phyloP scores from a whole-genome alignment of 148 eudicot species.

The Diospyros lotus region DNA sequence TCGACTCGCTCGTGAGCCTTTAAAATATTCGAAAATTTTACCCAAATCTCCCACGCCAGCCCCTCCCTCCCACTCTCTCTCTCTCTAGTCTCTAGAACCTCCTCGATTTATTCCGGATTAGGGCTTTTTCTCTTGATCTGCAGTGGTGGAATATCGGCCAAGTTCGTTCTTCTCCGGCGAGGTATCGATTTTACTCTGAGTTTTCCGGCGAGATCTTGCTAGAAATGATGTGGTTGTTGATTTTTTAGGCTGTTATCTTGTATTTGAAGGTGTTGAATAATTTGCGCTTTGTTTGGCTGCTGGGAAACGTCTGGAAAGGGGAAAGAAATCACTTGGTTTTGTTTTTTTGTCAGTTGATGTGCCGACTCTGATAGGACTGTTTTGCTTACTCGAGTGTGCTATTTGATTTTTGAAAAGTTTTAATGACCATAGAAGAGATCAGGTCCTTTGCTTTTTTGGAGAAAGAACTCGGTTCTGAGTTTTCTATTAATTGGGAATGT shows the following conservation, averaged over 20 bases:
- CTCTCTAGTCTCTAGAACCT: conserved; percentile 18
- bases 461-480: no score
- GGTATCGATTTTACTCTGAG: conserved; percentile 28
- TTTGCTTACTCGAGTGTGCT: no score
- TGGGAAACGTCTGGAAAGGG: conserved; percentile 10
- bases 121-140: conserved; percentile 26
- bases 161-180: conserved; percentile 13
- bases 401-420: no score
- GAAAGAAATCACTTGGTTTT: not conserved
- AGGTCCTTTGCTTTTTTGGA: no score
- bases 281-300: conserved; percentile 14
- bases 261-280: not conserved
- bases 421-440: no score
- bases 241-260: not conserved
- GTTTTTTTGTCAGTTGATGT: not conserved
- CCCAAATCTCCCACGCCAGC: conserved; percentile 2
- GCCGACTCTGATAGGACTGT: no score
- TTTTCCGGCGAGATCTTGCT: conserved; percentile 16
- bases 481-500: not conserved
- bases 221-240: not conserved
- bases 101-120: conserved; percentile 33
- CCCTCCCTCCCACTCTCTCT: conserved; percentile 2
- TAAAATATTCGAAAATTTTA: conserved; percentile 15
- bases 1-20: conserved; percentile 14
- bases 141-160: not conserved